Evolutionary conservation across 345 rosid genomes (phyloP).

Genomic region (Boechera retrofracta): DNA sequence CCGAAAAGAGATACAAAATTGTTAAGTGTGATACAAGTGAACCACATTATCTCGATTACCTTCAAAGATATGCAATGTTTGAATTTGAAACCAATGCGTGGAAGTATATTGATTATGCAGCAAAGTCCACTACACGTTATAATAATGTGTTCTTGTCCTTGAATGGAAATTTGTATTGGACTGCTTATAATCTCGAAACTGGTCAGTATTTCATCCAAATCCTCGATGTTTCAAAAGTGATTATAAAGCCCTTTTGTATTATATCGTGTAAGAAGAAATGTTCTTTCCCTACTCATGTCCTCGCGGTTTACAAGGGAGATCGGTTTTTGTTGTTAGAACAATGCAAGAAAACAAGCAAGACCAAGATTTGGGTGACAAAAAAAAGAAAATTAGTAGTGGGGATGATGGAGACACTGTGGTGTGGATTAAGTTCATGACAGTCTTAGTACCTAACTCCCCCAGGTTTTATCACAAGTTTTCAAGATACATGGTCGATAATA

Average conservation of each 20-base stretch:
- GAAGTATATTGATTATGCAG: neutral
- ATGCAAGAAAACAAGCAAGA: neutral
- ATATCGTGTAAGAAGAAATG: neutral
- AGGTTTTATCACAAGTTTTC: neutral
- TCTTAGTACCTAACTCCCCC: conserved; percentile 1
- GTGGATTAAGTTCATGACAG: conserved; percentile 19
- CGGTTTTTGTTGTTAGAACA: conserved; percentile 19
- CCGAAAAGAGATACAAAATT: neutral
- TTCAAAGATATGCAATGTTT: neutral
- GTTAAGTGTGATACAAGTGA: too few relatives aligned
- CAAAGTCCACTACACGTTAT: neutral
- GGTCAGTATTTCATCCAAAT: neutral
- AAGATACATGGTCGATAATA: neutral
- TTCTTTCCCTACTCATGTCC: neutral
- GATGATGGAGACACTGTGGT: neutral
- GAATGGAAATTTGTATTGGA: conserved; percentile 12
- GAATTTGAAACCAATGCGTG: neutral
- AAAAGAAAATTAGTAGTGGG: neutral
- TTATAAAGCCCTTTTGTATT: neutral
- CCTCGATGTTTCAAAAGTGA: neutral
- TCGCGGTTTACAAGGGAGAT: neutral
- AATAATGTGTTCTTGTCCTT: neutral
- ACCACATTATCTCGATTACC: neutral
- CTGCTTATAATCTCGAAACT: neutral
- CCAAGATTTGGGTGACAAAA: conserved; percentile 14